Evolutionary conservation across 495 filamentous ascomycete genomes (phyloP), one percentile per base, ranked within the genome.

Genomic region (Articulospora tetracladia): DNA sequence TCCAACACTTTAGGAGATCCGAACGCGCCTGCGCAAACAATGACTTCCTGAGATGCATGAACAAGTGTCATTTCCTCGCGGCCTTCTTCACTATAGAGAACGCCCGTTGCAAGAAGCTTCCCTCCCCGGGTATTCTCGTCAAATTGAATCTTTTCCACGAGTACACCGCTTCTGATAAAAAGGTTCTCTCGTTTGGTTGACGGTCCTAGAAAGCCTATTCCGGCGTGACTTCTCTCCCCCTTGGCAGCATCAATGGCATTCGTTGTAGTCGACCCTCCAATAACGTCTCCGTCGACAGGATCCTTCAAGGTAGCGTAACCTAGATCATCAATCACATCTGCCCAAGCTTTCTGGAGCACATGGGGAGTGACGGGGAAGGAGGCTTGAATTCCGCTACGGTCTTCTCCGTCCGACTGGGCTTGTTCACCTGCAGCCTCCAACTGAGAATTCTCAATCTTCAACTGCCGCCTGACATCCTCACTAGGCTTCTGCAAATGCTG

Each of bases 31-130:
- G 61, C 61, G 28, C 28, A 60, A n/a, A 67, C 34, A 24, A 67
- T 55, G 22, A 67, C 52, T 54, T 67, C 65, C 23, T 48, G 23
- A 22, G 20, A n/a, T 65, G 41, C 41, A n/a, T 47, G 41, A 28
- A 58, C 53, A 4, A 30, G 19, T 4, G 39, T 39, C 23, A 39
- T 24, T 20, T 41, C 34, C 23, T 36, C 34, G 20, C 13, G 20
- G 13, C 13, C 20, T 24, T 24, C 20, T n/a, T 79, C 79, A 3
- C 11, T 50, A 22, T 24, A 50, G 25, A 22, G 1, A 24, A 24
- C 47, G 25, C 47, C 22, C 25, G 3, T 50, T 24, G 47, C 47
- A 24, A 12, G 3, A 11, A 50, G 47, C 19, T 50, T 23, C 47
- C 47, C 20, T 2, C 3, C 47, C 3, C 22, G 3, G 3, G 20